Percentiles rank a stretch among this genome's conserved stretches.
Evolutionary conservation across 2,329 filamentous ascomycete species (phyloP).

Genomic region (Plenodomus tracheiphilus): DNA sequence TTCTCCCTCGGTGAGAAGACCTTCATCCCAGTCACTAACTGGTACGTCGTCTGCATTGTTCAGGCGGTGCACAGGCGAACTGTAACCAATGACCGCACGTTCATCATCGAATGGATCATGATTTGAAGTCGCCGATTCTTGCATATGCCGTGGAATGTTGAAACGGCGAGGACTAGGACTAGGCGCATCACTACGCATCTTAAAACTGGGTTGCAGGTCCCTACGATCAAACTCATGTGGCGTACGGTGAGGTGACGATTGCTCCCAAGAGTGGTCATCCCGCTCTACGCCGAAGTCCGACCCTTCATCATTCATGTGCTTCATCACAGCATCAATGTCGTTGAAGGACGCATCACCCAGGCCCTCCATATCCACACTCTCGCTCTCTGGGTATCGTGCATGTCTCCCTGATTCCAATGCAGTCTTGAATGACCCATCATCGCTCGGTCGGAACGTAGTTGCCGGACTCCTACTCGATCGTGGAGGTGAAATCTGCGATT

Average conservation of each 20-base stretch:
- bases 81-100: constrained; percentile 58
- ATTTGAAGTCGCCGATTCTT: constrained; percentile 41
- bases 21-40: constrained; percentile 89
- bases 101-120: constrained; percentile 66
- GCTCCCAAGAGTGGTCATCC: constrained; percentile 50
- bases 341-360: constrained; percentile 62
- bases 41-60: constrained; percentile 66
- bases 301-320: constrained; percentile 74
- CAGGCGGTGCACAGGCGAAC: constrained; percentile 64
- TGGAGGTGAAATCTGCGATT: constrained; percentile 19
- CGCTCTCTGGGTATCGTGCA: constrained; percentile 38
- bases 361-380: constrained; percentile 42
- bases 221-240: constrained; percentile 36
- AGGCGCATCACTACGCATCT: constrained; percentile 68
- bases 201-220: constrained; percentile 40
- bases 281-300: constrained; percentile 76
- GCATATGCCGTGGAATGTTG: constrained; percentile 29
- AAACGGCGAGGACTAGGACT: constrained; percentile 70
- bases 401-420: constrained; percentile 40
- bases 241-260: constrained; percentile 38
- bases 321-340: constrained; percentile 92
- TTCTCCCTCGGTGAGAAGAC: constrained; percentile 74
- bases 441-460: constrained; percentile 46
- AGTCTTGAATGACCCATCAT: constrained; percentile 46
- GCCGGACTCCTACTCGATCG: constrained; percentile 42